Evolutionary conservation across 2,329 filamentous ascomycete genomes (phyloP).

Genomic region (Meredithiella fracta): DNA sequence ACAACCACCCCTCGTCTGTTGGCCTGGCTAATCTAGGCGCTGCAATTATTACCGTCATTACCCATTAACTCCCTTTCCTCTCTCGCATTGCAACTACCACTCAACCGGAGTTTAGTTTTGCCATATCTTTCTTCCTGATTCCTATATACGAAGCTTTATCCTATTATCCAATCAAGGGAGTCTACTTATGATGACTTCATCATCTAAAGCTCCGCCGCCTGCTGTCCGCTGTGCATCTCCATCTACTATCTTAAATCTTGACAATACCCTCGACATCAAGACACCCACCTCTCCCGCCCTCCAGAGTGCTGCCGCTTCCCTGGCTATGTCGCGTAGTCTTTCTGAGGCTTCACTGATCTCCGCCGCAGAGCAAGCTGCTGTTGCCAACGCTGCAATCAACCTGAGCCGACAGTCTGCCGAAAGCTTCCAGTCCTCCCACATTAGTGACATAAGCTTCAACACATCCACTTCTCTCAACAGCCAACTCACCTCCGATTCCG

Average conservation of each 20-base stretch:
- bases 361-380: constrained; percentile 39
- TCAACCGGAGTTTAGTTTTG: no score
- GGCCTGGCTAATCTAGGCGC: background rate
- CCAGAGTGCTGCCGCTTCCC: constrained; percentile 12
- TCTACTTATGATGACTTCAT: background rate
- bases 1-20: background rate
- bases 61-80: background rate
- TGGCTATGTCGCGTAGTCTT: constrained; percentile 12
- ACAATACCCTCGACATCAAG: constrained; percentile 7
- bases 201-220: constrained; percentile 1
- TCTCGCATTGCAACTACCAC: background rate
- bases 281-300: constrained; percentile 12
- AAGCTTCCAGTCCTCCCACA: constrained; percentile 12
- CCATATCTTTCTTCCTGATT: background rate
- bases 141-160: background rate
- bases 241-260: background rate
- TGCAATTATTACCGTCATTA: constrained; percentile 1
- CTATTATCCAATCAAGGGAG: background rate
- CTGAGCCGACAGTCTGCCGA: constrained; percentile 12
- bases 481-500: background rate
- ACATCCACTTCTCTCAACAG: background rate
- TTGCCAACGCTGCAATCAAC: constrained; percentile 12
- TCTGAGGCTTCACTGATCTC: constrained; percentile 35
- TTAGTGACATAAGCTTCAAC: constrained; percentile 6
- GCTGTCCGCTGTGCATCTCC: constrained; percentile 1